These are phyloP conservation scores for Salvia rosmarinus DNA, from an alignment of 257 asterid species.

Conservation along the genomic window DNA sequence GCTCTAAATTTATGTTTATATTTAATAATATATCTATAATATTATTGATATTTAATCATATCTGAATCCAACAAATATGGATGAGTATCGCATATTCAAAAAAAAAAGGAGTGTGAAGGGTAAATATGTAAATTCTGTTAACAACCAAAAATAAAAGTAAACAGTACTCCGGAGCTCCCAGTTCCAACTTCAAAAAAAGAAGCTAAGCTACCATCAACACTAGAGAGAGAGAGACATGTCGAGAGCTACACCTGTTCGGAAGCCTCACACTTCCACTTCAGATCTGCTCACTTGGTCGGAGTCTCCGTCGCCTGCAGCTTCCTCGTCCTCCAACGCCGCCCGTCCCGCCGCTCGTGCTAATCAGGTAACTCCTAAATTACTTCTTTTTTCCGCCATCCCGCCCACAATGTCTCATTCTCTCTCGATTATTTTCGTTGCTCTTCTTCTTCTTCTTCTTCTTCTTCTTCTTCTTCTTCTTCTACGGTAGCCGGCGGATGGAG, in stretches of 20 bases:
- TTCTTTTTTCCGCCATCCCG: background rate
- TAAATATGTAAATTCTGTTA: background rate
- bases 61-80: too few species aligned
- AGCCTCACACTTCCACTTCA: conserved; percentile 34
- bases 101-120: background rate
- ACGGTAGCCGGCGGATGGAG: conserved; percentile 69
- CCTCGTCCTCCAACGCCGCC: conserved; percentile 28
- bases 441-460: too few species aligned
- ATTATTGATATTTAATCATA: too few species aligned
- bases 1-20: too few species aligned
- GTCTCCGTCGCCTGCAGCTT: conserved; percentile 21
- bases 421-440: background rate
- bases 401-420: background rate
- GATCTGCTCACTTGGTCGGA: conserved; percentile 38
- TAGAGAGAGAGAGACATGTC: conserved; percentile 12
- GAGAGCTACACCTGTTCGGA: conserved; percentile 36
- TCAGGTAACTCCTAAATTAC: conserved; percentile 9
- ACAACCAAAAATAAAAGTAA: background rate
- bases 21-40: too few species aligned
- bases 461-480: background rate
- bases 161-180: background rate
- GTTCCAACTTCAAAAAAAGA: conserved; percentile 22
- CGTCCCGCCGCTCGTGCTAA: conserved; percentile 30
- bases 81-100: too few species aligned
- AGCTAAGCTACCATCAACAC: background rate